phyloP scores from a whole-genome alignment of 169 alveolate genomes.

The Plasmodium blacklocki region DNA sequence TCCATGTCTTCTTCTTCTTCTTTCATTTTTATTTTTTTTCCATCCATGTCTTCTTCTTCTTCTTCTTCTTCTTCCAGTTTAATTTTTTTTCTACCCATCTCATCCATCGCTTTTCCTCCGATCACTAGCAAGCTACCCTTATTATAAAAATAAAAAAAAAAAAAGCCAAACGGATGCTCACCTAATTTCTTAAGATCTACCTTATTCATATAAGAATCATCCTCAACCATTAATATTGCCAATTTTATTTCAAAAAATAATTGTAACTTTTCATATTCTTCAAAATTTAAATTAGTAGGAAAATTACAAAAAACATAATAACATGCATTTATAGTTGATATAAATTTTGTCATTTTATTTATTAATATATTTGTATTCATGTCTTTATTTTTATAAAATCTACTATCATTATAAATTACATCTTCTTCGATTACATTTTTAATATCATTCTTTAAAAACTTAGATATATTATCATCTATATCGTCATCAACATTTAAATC shows the following conservation, averaged over 20 bases:
- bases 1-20: too few relatives aligned
- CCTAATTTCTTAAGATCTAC: background rate
- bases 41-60: too few relatives aligned
- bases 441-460: too few relatives aligned
- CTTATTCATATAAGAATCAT: background rate
- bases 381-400: background rate
- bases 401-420: background rate
- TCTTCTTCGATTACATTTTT: slow-evolving; percentile 6
- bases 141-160: slow-evolving; percentile 16
- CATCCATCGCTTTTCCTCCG: background rate
- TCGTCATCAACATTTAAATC: slow-evolving; percentile 21
- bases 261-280: slow-evolving; percentile 38
- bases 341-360: slow-evolving; percentile 31
- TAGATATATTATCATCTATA: background rate
- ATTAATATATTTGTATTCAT: slow-evolving; percentile 10
- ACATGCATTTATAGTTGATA: slow-evolving; percentile 14
- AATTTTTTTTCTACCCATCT: background rate
- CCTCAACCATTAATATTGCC: slow-evolving; percentile 18
- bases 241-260: slow-evolving; percentile 69
- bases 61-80: background rate
- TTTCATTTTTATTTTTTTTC: too few relatives aligned
- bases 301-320: slow-evolving; percentile 60
- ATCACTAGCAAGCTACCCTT: slow-evolving; percentile 10
- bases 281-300: slow-evolving; percentile 37
- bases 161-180: background rate